These are phyloP conservation scores for Kodamaea suecica DNA, from an alignment of 1,139 yeast genomes.

Conservation along the genomic window DNA sequence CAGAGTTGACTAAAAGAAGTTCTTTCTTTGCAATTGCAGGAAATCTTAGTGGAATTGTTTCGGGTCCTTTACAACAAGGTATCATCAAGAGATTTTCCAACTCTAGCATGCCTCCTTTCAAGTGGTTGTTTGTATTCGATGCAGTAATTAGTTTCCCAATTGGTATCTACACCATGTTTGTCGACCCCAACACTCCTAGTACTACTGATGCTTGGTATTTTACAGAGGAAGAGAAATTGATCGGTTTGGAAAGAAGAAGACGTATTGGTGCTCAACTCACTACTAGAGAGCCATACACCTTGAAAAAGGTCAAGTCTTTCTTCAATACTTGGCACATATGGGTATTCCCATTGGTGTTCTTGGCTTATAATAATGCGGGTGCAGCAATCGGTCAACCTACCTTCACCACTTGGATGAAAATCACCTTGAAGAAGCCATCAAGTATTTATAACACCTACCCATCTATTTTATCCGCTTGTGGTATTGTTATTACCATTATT, in stretches of 20 bases:
- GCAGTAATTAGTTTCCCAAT: slow-evolving; percentile 37
- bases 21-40: slow-evolving; percentile 48
- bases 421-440: slow-evolving; percentile 35
- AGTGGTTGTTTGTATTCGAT: slow-evolving; percentile 41
- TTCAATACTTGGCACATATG: slow-evolving; percentile 50
- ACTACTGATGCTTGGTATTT: slow-evolving; percentile 40
- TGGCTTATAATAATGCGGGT: slow-evolving; percentile 49
- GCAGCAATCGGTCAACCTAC: slow-evolving; percentile 45
- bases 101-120: slow-evolving; percentile 29
- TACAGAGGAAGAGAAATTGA: slow-evolving; percentile 30
- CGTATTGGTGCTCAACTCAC: slow-evolving; percentile 45
- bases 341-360: slow-evolving; percentile 47
- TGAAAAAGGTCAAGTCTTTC: slow-evolving; percentile 37
- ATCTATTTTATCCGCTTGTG: slow-evolving; percentile 42
- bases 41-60: slow-evolving; percentile 41
- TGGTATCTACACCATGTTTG: slow-evolving; percentile 34
- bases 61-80: slow-evolving; percentile 39
- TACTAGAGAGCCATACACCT: slow-evolving; percentile 42
- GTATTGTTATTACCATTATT: slow-evolving; percentile 39
- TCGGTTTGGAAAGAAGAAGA: slow-evolving; percentile 41
- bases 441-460: slow-evolving; percentile 48
- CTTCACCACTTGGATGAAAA: slow-evolving; percentile 54
- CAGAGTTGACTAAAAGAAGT: slow-evolving; percentile 48
- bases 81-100: slow-evolving; percentile 28
- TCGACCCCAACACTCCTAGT: slow-evolving; percentile 38